Evolutionary conservation across 768 basidiomycete species (phyloP).

Genomic region (Hydnum rufescens): DNA sequence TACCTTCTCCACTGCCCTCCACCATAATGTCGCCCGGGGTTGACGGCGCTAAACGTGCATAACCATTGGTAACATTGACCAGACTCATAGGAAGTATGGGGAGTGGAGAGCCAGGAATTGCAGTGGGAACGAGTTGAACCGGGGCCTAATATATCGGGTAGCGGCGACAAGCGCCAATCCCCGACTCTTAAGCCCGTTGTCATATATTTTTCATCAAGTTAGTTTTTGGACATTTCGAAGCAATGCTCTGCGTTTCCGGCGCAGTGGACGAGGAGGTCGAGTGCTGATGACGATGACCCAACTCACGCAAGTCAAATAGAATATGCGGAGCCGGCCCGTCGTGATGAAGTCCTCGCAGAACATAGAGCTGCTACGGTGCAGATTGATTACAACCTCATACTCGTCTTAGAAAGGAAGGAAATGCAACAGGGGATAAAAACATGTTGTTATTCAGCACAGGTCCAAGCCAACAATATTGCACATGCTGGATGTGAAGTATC

Average conservation of each 20-base stretch:
- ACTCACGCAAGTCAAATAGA: not conserved
- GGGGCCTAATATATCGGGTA: no score
- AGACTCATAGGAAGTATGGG: no score
- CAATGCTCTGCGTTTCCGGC: not conserved
- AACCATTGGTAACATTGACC: no score
- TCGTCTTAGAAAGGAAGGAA: not conserved
- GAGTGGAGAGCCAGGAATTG: no score
- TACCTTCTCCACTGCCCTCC: no score
- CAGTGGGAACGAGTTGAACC: no score
- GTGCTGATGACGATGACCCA: not conserved
- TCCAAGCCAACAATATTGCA: not conserved
- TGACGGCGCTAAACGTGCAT: no score
- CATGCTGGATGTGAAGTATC: not conserved
- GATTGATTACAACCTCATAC: not conserved
- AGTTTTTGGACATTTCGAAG: not conserved
- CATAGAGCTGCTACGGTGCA: not conserved
- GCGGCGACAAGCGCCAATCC: no score
- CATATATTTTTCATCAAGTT: no score
- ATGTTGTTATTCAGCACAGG: not conserved
- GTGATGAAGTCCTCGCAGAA: constrained; percentile 1
- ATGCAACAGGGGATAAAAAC: not conserved
- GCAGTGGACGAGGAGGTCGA: not conserved
- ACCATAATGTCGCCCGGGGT: no score
- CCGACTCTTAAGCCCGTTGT: no score
- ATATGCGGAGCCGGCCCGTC: not conserved